These are phyloP conservation scores for Myxozyma neotropica DNA, from an alignment of 805 yeast species.

Conservation along the genomic window DNA sequence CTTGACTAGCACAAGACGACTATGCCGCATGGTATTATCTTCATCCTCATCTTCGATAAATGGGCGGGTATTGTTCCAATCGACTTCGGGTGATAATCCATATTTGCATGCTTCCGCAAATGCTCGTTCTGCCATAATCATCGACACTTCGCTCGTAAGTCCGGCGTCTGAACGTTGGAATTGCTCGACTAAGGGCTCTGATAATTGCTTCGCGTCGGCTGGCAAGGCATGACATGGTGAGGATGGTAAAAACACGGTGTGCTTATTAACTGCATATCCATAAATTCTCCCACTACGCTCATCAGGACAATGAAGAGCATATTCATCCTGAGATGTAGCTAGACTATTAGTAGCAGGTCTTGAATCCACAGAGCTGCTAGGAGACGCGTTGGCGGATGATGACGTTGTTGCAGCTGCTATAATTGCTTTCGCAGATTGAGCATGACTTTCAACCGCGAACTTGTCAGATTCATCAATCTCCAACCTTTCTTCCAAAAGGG, in stretches of 20 bases:
- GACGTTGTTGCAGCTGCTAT: no score
- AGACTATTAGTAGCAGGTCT: no score
- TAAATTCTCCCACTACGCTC: no score
- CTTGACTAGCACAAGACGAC: background rate
- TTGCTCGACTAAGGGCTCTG: background rate
- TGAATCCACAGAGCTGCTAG: no score
- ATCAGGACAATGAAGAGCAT: no score
- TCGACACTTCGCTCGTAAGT: constrained; percentile 3
- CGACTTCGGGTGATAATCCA: background rate
- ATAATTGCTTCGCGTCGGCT: background rate
- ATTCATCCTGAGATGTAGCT: no score
- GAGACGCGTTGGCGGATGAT: no score
- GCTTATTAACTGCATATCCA: no score
- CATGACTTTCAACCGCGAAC: background rate
- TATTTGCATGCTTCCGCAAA: background rate
- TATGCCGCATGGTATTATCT: background rate
- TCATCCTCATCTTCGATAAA: background rate
- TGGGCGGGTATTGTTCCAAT: background rate
- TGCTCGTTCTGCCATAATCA: constrained; percentile 17
- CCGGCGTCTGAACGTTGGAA: constrained; percentile 1
- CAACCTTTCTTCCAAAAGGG: background rate
- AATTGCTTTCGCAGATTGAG: background rate
- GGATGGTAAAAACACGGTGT: no score
- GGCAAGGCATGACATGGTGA: no score
- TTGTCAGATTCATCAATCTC: background rate